Conservation (phyloP, 306 rosid species). For the Cicer yamashitae region DNA sequence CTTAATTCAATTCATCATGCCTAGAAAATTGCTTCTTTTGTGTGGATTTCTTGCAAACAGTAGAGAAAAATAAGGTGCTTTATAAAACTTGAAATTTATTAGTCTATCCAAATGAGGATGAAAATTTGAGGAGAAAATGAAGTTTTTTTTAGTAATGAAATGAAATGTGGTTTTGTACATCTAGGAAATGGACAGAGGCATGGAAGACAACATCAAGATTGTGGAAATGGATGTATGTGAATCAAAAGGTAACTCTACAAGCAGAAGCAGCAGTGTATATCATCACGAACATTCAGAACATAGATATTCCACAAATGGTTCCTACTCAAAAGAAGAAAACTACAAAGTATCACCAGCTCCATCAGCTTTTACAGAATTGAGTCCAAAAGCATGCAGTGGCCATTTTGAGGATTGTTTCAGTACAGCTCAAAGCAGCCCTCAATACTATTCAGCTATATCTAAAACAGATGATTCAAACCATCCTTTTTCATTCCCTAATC, state of each 20-base stretch:
- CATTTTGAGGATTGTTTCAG: constrained; percentile 71
- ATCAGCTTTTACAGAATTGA: constrained; percentile 64
- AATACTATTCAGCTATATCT: constrained; percentile 63
- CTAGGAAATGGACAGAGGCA: constrained; percentile 68
- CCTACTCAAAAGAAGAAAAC: constrained; percentile 60
- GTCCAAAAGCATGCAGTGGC: constrained; percentile 74
- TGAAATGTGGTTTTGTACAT: constrained; percentile 37
- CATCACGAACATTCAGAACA: constrained; percentile 44
- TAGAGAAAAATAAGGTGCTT: neutral
- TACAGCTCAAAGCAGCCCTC: constrained; percentile 79
- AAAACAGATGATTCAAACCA: constrained; percentile 56
- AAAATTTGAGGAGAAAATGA: neutral
- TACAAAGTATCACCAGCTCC: constrained; percentile 69
- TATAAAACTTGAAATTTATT: neutral
- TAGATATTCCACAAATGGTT: constrained; percentile 47
- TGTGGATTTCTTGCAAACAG: neutral
- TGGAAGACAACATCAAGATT: constrained; percentile 86
- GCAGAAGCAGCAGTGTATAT: constrained; percentile 61
- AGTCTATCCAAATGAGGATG: neutral
- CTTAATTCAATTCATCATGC: neutral
- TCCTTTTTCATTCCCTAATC: constrained; percentile 68
- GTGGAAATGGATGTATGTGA: constrained; percentile 89
- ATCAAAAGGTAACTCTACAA: constrained; percentile 50
- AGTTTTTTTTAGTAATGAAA: neutral
- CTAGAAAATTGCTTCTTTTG: neutral